phyloP scores from a whole-genome alignment of 73 alveolate genomes.

The Blepharisma stoltei region DNA sequence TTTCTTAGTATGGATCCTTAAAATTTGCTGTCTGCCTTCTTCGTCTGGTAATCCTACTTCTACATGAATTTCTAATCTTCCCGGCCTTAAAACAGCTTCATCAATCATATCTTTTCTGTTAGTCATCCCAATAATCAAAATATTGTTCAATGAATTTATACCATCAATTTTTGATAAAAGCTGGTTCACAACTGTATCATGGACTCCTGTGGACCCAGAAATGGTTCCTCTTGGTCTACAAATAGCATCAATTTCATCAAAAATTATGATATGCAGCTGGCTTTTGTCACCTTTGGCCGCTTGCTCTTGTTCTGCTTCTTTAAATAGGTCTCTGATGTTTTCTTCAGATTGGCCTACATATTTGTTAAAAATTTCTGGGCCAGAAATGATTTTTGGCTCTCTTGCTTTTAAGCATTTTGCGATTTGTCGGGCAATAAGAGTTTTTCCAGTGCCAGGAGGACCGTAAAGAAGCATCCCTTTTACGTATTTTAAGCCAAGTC shows the following conservation, averaged over 20 bases:
- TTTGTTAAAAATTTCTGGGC: constrained; percentile 97
- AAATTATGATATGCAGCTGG: constrained; percentile 96
- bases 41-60: constrained; percentile 99
- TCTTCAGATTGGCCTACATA: constrained; percentile 95
- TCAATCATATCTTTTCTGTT: constrained; percentile 99
- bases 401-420: constrained; percentile 92
- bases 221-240: constrained; percentile 99
- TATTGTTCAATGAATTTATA: constrained; percentile 97
- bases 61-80: constrained; percentile 98
- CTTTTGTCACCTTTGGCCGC: constrained; percentile 91
- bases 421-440: constrained; percentile 95
- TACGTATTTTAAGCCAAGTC: constrained; percentile 96
- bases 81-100: constrained; percentile 99
- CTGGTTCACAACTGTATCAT: constrained; percentile 99
- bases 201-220: constrained; percentile 94
- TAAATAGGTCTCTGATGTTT: constrained; percentile 91
- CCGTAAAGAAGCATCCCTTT: constrained; percentile 97
- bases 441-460: constrained; percentile 99
- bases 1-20: constrained; percentile 97
- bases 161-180: constrained; percentile 99
- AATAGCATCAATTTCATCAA: constrained; percentile 99
- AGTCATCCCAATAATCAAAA: constrained; percentile 96
- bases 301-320: constrained; percentile 95
- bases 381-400: constrained; percentile 96
- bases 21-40: constrained; percentile 94